Evolutionary conservation across 345 rosid species (phyloP).

Genomic region (Murraya koenigii): DNA sequence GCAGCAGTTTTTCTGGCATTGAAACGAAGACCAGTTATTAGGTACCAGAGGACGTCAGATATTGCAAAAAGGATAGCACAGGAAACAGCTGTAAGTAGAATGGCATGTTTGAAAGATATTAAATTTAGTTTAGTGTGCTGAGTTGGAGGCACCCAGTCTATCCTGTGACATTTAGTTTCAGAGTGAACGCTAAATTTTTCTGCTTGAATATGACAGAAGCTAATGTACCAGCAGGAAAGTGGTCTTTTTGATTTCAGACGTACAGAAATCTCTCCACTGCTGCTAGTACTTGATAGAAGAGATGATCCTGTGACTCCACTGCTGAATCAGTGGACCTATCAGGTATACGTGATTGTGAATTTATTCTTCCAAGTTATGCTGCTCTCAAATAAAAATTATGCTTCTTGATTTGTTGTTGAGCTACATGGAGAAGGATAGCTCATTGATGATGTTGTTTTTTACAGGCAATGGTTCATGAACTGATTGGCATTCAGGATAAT

Average conservation of each 20-base stretch:
- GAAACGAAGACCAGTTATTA: conserved; percentile 88
- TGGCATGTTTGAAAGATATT: conserved; percentile 1
- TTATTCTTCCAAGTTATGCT: conserved; percentile 3
- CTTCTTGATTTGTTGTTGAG: conserved; percentile 12
- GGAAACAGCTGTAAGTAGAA: conserved; percentile 77
- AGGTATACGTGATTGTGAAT: conserved; percentile 45
- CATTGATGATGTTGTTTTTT: conserved; percentile 20
- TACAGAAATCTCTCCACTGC: conserved; percentile 79
- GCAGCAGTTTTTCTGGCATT: conserved; percentile 80
- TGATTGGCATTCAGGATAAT: conserved; percentile 87
- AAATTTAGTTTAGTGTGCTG: neutral
- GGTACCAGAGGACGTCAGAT: conserved; percentile 94
- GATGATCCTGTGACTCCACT: conserved; percentile 96
- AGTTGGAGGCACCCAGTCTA: conserved; percentile 4
- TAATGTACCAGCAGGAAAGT: conserved; percentile 98
- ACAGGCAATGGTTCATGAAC: conserved; percentile 97
- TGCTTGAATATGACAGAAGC: conserved; percentile 52
- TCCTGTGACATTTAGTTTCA: neutral
- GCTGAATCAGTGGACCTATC: conserved; percentile 98
- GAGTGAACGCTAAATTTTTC: conserved; percentile 10
- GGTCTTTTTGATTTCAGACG: conserved; percentile 95
- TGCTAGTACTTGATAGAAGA: conserved; percentile 87
- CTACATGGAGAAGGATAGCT: conserved; percentile 19
- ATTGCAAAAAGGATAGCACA: conserved; percentile 95
- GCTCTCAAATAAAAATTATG: conserved; percentile 16